Base-by-base conservation (phyloP, 176 grass and related monocot species). In the Oryza nivara region DNA sequence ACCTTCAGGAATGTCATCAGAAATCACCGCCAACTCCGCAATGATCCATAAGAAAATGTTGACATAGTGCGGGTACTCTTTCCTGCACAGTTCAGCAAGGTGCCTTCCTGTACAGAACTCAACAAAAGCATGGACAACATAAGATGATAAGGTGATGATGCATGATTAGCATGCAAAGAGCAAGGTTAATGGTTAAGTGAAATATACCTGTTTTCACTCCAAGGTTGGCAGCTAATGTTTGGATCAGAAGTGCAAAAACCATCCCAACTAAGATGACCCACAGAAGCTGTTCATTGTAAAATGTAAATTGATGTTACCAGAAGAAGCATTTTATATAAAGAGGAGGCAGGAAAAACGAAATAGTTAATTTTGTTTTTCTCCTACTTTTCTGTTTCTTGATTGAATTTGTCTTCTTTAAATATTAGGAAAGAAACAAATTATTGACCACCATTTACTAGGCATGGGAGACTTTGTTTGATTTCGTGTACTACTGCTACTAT, bases 1-100 rank as follows among this genome's bases (percentile, higher is more conserved):
- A 91, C 88, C 92, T 91, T 97, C 88, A 52, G 89, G 95, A 48
- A 97, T 97, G 35, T 97, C 92, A 65, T 93, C 95, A 25, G 88
- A 91, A 11, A 97, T 94, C 81, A 97, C 86, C 1, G 95, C 92
- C 17, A 97, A 72, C 84, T 97, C 95, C 5, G 95, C 90, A 10
- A 89, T 58, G 48, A 92, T 76, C 90, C 92, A 97, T 23, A 94
- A 84, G 35, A 60, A 88, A 63, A 89, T 46, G 45, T 83, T 94
- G 41, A 94, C 88, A 7, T 38, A 89, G 14, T 49, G 72, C 2
- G 95, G 90, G 58, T 94, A 97, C 64, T 92, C 92, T 67, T 86
- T 88, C 70, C 89, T 92, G 60, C 95, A 94, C 28, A 92, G 79
- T 76, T 92, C 95, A 73, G 95, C 95, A 67, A 94, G 95, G 63